phyloP scores from a whole-genome alignment of 176 grass and related monocot genomes.

The Neostapfia colusana region DNA sequence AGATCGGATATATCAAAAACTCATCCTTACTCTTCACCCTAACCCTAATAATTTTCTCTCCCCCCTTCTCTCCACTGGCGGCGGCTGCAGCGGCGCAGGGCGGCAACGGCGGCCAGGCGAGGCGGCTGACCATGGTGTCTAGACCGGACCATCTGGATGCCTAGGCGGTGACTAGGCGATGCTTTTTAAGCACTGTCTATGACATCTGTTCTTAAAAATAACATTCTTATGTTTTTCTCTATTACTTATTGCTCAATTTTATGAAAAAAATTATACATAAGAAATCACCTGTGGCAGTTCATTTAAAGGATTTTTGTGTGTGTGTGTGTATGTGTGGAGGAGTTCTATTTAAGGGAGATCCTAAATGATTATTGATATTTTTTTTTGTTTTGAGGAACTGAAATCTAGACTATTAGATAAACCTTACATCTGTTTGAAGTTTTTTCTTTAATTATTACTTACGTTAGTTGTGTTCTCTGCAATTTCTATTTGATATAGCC shows the following conservation, averaged over 20 bases:
- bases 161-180: too few species aligned
- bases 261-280: neutral
- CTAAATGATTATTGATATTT: neutral
- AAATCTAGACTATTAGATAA: neutral
- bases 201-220: neutral
- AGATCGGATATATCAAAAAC: too few species aligned
- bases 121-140: too few species aligned
- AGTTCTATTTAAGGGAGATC: neutral
- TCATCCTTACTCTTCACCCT: too few species aligned
- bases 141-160: too few species aligned
- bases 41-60: too few species aligned
- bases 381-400: neutral
- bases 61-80: too few species aligned
- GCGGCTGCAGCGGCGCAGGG: too few species aligned
- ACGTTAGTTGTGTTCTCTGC: neutral
- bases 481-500: conserved; percentile 37
- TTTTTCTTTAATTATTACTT: conserved; percentile 19
- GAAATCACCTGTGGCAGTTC: neutral
- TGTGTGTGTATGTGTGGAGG: neutral
- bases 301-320: neutral
- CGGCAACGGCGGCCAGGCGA: too few species aligned
- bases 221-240: neutral
- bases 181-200: too few species aligned
- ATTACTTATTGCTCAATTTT: neutral
- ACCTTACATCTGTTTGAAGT: conserved; percentile 5